These are phyloP conservation scores for Cercospora zeae-maydis DNA, from an alignment of 2,329 filamentous ascomycete species.

Conservation along the genomic window DNA sequence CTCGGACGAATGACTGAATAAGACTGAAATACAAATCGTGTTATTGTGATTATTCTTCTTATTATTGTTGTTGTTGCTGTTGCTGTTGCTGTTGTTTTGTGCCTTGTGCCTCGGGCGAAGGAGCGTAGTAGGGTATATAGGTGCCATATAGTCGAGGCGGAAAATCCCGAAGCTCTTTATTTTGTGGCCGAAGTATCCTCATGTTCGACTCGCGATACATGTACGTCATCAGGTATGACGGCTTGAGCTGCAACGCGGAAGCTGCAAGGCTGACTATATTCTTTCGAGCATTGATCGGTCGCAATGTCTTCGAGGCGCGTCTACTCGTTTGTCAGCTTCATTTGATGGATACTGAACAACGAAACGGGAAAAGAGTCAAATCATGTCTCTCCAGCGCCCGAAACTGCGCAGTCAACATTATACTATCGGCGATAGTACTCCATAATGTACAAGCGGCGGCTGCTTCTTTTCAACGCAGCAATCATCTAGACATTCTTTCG, in stretches of 20 bases:
- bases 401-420: constrained; percentile 6
- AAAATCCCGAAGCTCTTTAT: not conserved
- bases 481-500: constrained; percentile 5
- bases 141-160: too few relatives aligned
- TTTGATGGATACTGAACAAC: not conserved
- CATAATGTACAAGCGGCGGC: constrained; percentile 4
- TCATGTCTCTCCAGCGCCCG: constrained; percentile 2
- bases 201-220: not conserved
- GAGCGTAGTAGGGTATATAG: too few relatives aligned
- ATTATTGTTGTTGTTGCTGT: too few relatives aligned
- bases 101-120: too few relatives aligned
- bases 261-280: not conserved
- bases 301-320: not conserved
- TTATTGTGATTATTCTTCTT: too few relatives aligned
- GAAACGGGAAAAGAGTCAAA: not conserved
- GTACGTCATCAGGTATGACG: constrained; percentile 5
- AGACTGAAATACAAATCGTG: too few relatives aligned
- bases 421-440: constrained; percentile 9
- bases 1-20: too few relatives aligned
- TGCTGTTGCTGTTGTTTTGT: too few relatives aligned
- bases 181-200: not conserved
- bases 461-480: constrained; percentile 7
- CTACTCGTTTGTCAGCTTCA: not conserved
- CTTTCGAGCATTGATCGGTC: not conserved
- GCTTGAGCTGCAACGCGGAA: constrained; percentile 10